These are phyloP conservation scores for Diplodia scrobiculata DNA, from an alignment of 2,329 filamentous ascomycete species.

Conservation along the genomic window DNA sequence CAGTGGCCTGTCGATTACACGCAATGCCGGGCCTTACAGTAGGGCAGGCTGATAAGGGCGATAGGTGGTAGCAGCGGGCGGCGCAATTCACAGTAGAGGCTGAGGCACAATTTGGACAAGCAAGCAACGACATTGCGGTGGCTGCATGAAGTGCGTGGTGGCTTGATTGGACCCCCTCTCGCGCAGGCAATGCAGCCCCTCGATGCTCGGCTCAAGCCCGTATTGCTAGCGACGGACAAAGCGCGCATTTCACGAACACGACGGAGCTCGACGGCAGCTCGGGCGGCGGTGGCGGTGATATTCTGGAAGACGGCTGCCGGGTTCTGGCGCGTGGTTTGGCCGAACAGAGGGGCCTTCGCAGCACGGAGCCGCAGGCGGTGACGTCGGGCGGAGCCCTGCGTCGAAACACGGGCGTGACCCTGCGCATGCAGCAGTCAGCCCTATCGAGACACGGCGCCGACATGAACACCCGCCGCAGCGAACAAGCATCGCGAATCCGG, in stretches of 20 bases:
- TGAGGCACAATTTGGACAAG: neutral
- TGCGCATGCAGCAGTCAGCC: conserved; percentile 8
- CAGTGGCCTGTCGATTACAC: neutral
- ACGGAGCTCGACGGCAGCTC: neutral
- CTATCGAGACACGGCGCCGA: conserved; percentile 14
- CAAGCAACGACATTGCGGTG: conserved; percentile 5
- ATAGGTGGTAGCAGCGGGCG: neutral
- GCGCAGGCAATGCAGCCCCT: neutral
- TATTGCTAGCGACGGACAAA: neutral
- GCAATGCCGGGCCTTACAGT: neutral
- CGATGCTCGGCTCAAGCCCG: neutral
- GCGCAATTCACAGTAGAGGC: neutral
- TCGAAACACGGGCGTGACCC: conserved; percentile 11
- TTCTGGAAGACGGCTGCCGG: conserved; percentile 20
- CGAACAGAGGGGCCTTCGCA: neutral
- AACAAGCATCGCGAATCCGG: conserved; percentile 16
- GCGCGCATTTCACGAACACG: conserved; percentile 17
- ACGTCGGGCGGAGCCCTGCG: conserved; percentile 10
- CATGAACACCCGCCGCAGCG: conserved; percentile 5
- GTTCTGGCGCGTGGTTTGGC: conserved; percentile 1
- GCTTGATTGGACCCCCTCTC: neutral
- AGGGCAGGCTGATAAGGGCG: neutral
- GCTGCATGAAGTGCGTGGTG: conserved; percentile 20
- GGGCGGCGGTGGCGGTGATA: neutral
- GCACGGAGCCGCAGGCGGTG: conserved; percentile 3